Base-by-base conservation (phyloP, 148 eudicot genomes). In the Heliamphora exappendiculata region DNA sequence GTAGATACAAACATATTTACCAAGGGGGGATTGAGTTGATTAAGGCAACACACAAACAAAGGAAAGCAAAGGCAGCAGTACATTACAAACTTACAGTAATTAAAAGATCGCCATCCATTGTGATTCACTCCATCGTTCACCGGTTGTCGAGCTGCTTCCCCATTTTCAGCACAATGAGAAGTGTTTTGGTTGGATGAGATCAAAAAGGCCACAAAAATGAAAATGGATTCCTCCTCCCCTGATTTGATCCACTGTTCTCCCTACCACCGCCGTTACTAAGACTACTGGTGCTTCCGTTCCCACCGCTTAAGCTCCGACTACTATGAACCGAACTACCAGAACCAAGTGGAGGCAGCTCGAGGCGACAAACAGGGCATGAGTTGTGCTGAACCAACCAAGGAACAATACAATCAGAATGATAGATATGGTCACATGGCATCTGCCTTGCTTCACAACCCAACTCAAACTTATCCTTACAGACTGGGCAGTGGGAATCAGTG, bases 301-400 rank as follows among this genome's bases (percentile, higher is more conserved):
- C 77, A 57, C 62, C 73, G 45, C 87, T 78, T n/a, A 81, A 34
- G 75, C 69, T 84, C 57, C 79, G 78, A 36, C 75, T 78, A 41
- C 74, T 71, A 31, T 57, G 84, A 72, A 83, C 76, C 67, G 59
- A 75, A 62, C 82, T 50, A 57, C 69, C 80, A 29, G 91, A 75
- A 45, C 84, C 88, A 3, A 50, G 84, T 17, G 90, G 77, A 13
- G 92, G 88, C 79, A 95, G 77, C 86, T 91, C 99, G 76, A 87
- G 84, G 47, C 99, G 92, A 67, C 99, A 95, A 74, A 95, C 97
- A 0, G 98, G 98, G 86, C 98, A 94, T 1, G 98, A 94, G 76
- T 94, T 94, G 60, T 94, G 98, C 85, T 91, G 88, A 63, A 88
- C 94, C 81, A 94, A 85, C 98, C 98, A 94, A 34, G 98, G 98